A percentile compares a stretch with the other conserved stretches of the same genome.
Conservation (phyloP, 805 yeast genomes). For the Wickerhamiella spandovensis region DNA sequence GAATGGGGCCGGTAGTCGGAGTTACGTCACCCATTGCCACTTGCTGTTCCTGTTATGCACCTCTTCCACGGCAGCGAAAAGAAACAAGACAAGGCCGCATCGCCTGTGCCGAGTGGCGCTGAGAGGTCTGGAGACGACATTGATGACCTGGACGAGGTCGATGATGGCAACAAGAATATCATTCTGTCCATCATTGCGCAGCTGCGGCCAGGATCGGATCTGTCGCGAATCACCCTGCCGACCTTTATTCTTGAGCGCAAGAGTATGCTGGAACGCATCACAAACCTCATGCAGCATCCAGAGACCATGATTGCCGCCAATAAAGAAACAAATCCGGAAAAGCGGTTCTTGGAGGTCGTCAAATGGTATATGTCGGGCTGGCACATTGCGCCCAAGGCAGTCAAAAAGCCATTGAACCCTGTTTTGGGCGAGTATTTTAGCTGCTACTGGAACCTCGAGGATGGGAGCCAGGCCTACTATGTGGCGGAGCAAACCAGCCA, state of each 20-base stretch:
- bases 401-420: conserved; percentile 92
- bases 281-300: conserved; percentile 72
- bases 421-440: conserved; percentile 83
- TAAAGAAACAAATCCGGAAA: conserved; percentile 38
- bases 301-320: conserved; percentile 61
- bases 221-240: conserved; percentile 83
- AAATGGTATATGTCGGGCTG: conserved; percentile 91
- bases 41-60: neutral
- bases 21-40: neutral
- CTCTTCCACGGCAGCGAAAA: neutral
- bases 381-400: conserved; percentile 98
- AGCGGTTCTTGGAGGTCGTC: conserved; percentile 60
- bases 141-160: conserved; percentile 77
- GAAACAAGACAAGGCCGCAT: neutral
- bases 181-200: conserved; percentile 80
- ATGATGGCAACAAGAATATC: conserved; percentile 78
- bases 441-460: conserved; percentile 83
- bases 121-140: conserved; percentile 7
- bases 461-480: conserved; percentile 60
- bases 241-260: conserved; percentile 91
- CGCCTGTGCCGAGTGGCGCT: neutral
- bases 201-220: conserved; percentile 82
- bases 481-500: conserved; percentile 92
- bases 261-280: conserved; percentile 90
- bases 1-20: neutral